Evolutionary conservation across 169 alveolate species (phyloP), one percentile per base, ranked within the genome.

Genomic region (Gregarina niphandrodes): DNA sequence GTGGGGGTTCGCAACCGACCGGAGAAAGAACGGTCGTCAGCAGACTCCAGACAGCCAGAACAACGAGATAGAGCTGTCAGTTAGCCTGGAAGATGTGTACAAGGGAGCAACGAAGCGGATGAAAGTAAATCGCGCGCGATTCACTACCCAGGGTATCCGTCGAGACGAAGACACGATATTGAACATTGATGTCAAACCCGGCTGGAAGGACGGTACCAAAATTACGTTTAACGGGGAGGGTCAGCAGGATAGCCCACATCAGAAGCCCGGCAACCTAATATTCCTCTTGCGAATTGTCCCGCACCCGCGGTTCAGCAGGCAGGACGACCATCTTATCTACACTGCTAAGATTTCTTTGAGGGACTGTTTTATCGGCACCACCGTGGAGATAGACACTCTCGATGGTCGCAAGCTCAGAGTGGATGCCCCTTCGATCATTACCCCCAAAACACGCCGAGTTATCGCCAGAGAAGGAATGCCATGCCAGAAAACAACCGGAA

Each of bases 391-490:
- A 4, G 40, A 42, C 4, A 50, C 60, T 11, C 60, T 50, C 20
- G 60, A 50, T 24, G 40, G 40, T 29, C 43, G 60, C 12, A 50
- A 20, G 9, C 26, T 50, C 26, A 49, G 40, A 24, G 40, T 50
- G 7, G 49, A 47, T 4, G 47, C 40, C 7, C 26, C 37, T 11
- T 47, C 37, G 13, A 44, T 44, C 18, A 49, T 50, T 6, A 50
- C 37, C 32, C 60, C 60, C 18, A 50, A 50, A 20, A 50, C 60
- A 20, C 37, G 60, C 18, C 35, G 46, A 35, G 46, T 54, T 15
- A 42, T 54, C 7, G 52, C 57, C 1, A 45, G 54, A 18, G 62
- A 36, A 35, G 64, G 62, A n/a, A 54, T 54, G 64, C 64, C 64
- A 2, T 30, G 40, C 4, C 39, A 41, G 17, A 49, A 54, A 20